Percentiles rank a stretch among this genome's conserved stretches.
Evolutionary conservation across 371 early-diverging fungal genomes (phyloP).

Genomic region (Mortierella sp.): DNA sequence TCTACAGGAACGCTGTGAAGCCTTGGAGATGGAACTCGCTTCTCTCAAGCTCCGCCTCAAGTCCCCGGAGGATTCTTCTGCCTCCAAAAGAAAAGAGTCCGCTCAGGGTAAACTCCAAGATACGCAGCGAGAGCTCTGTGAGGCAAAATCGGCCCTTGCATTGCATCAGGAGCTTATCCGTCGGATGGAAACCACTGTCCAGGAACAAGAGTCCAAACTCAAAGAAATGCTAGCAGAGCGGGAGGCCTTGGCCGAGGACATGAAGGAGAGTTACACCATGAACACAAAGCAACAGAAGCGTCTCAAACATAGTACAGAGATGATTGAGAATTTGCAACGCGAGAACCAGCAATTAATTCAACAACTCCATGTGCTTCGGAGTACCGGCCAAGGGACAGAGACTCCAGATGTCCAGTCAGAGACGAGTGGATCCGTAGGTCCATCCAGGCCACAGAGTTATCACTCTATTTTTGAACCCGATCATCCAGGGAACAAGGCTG

Average conservation of each 20-base stretch:
- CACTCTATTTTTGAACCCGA: too few species aligned
- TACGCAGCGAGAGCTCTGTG: constrained; percentile 13
- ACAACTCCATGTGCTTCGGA: constrained; percentile 24
- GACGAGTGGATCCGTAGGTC: too few species aligned
- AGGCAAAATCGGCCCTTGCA: constrained; percentile 2
- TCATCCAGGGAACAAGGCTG: constrained; percentile 10
- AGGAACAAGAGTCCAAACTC: constrained; percentile 27
- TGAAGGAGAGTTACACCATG: constrained; percentile 31
- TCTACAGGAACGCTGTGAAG: constrained; percentile 41
- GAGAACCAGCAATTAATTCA: constrained; percentile 45
- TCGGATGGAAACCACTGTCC: constrained; percentile 13
- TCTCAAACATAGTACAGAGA: constrained; percentile 22
- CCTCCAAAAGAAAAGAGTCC: constrained; percentile 30
- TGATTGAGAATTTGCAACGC: constrained; percentile 36
- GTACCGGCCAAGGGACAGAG: constrained; percentile 5
- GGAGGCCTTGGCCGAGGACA: constrained; percentile 28
- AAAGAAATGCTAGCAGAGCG: constrained; percentile 27
- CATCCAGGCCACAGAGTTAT: too few species aligned
- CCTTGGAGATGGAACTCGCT: constrained; percentile 37
- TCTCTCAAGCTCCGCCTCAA: constrained; percentile 25
- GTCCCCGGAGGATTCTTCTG: constrained; percentile 23
- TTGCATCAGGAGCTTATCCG: constrained; percentile 6
- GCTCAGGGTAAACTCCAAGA: constrained; percentile 14
- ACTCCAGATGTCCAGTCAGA: constrained; percentile 20
- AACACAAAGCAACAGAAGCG: constrained; percentile 24